Percentiles rank a stretch among this genome's conserved stretches.
phyloP scores from a whole-genome alignment of 805 yeast species.

The Maudiozyma barnettii region DNA sequence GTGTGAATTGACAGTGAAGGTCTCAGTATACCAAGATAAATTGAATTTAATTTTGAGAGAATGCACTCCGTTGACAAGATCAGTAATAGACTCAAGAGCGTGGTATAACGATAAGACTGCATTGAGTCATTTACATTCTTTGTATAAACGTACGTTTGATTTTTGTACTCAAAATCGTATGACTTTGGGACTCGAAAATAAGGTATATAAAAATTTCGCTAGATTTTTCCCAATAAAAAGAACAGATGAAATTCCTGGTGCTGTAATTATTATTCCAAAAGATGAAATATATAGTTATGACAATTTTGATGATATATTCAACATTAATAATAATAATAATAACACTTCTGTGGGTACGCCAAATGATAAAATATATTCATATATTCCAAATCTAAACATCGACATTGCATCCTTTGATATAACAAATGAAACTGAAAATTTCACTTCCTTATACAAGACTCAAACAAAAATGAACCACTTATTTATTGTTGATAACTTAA shows the following conservation, averaged over 20 bases:
- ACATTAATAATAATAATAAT: background rate
- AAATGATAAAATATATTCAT: too few relatives aligned
- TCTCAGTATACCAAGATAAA: constrained; percentile 12
- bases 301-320: background rate
- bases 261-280: background rate
- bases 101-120: background rate
- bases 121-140: background rate
- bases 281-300: background rate
- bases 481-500: background rate
- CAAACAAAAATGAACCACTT: background rate
- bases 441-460: background rate
- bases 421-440: background rate
- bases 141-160: background rate
- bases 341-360: background rate
- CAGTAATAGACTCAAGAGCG: background rate
- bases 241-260: background rate
- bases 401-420: background rate
- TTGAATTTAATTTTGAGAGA: constrained; percentile 17
- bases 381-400: background rate
- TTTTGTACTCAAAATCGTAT: background rate
- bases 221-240: background rate
- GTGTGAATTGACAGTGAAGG: constrained; percentile 16
- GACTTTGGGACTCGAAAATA: background rate
- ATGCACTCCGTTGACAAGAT: constrained; percentile 3
- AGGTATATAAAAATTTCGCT: background rate